A percentile compares a stretch with the other conserved stretches of the same genome.
These are phyloP conservation scores for Bolboschoenus planiculmis DNA, from an alignment of 176 grass and related monocot species.

Conservation along the genomic window DNA sequence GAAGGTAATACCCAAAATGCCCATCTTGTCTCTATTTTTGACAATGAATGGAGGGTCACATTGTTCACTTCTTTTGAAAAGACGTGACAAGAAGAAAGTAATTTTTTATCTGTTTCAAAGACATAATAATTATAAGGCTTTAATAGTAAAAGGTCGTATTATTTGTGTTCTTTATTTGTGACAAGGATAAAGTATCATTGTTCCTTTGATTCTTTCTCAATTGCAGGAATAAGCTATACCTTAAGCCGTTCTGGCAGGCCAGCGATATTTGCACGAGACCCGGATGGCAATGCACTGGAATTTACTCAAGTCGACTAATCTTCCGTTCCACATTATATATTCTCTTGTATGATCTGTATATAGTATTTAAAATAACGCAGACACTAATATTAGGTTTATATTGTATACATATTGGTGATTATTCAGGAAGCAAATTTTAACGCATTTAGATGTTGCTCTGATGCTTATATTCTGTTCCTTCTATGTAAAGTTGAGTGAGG, in stretches of 20 bases:
- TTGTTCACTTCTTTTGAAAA: neutral
- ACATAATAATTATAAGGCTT: neutral
- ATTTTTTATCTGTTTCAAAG: neutral
- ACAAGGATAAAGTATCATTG: neutral
- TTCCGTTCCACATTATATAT: constrained; percentile 2
- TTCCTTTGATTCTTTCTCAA: neutral
- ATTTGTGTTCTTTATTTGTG: neutral
- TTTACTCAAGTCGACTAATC: constrained; percentile 80
- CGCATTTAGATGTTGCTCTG: neutral
- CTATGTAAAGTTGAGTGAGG: neutral
- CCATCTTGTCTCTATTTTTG: neutral
- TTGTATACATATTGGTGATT: neutral
- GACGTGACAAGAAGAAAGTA: neutral
- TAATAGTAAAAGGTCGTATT: neutral
- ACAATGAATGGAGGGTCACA: neutral
- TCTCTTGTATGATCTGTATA: neutral
- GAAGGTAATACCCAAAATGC: neutral
- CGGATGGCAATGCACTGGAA: constrained; percentile 76
- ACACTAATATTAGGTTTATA: neutral
- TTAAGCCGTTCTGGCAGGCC: constrained; percentile 84
- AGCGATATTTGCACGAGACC: constrained; percentile 85
- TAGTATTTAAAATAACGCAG: neutral
- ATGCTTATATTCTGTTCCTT: neutral
- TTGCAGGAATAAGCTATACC: constrained; percentile 87
- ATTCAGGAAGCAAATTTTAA: neutral